A percentile compares a stretch with the other conserved stretches of the same genome.
phyloP scores from a whole-genome alignment of 768 basidiomycete genomes.

The Dendrothele bispora region DNA sequence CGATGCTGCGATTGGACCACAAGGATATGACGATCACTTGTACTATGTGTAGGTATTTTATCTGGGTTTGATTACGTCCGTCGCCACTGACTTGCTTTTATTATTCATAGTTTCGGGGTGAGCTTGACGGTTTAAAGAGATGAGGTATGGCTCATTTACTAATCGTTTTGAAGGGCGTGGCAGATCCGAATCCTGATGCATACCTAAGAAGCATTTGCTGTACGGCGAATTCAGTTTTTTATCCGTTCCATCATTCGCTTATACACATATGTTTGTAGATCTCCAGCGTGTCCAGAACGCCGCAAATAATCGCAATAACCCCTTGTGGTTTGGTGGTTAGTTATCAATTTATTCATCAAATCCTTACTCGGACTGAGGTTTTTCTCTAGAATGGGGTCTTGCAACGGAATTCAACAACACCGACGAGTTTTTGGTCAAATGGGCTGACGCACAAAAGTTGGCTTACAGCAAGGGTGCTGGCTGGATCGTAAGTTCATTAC shows the following conservation, averaged over 20 bases:
- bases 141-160: constrained; percentile 7
- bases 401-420: constrained; percentile 64
- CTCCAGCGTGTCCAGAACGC: constrained; percentile 54
- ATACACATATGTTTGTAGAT: too few relatives aligned
- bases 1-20: constrained; percentile 65
- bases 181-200: constrained; percentile 59
- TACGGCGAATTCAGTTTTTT: constrained; percentile 31
- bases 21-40: constrained; percentile 76
- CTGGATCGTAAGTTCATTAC: constrained; percentile 61
- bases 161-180: constrained; percentile 55
- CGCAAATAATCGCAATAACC: constrained; percentile 41
- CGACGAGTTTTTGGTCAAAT: constrained; percentile 58
- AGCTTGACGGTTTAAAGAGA: constrained; percentile 8
- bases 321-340: constrained; percentile 50
- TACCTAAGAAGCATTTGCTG: constrained; percentile 73
- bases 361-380: too few relatives aligned
- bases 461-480: constrained; percentile 60
- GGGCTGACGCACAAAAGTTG: constrained; percentile 78
- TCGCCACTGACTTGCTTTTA: too few relatives aligned
- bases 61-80: too few relatives aligned
- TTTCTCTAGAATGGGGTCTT: constrained; percentile 51
- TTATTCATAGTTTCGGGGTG: constrained; percentile 71
- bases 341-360: too few relatives aligned
- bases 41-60: too few relatives aligned
- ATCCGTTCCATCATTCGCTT: not conserved